These are phyloP conservation scores for Trypanosoma mega DNA, from an alignment of 208 protist genomes.

Conservation along the genomic window DNA sequence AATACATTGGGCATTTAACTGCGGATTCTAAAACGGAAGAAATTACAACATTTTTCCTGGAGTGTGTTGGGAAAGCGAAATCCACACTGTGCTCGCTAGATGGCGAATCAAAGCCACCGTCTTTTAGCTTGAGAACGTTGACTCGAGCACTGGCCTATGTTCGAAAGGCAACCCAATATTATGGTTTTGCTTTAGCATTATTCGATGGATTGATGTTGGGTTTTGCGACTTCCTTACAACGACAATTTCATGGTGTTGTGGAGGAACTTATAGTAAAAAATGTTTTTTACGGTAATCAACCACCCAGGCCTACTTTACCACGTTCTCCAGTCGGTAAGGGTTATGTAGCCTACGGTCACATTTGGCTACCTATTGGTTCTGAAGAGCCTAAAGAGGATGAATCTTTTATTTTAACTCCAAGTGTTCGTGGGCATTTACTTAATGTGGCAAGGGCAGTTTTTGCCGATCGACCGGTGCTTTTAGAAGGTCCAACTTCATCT, in stretches of 20 bases:
- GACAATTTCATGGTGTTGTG: conserved; percentile 81
- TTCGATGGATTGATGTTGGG: conserved; percentile 96
- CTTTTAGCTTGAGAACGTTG: conserved; percentile 98
- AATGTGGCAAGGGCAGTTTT: conserved; percentile 95
- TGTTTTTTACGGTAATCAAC: conserved; percentile 79
- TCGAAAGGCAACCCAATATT: conserved; percentile 79
- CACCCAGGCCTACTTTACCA: conserved; percentile 55
- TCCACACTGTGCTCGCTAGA: conserved; percentile 91
- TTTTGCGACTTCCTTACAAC: conserved; percentile 96
- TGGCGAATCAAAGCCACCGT: conserved; percentile 91
- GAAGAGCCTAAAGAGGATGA: conserved; percentile 48
- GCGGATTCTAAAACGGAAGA: conserved; percentile 83
- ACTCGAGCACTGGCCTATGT: conserved; percentile 96
- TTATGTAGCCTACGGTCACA: conserved; percentile 93
- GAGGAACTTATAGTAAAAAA: conserved; percentile 89
- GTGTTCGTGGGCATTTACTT: conserved; percentile 92
- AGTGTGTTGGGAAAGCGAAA: conserved; percentile 81
- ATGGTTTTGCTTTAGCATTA: conserved; percentile 95
- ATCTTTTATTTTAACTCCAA: conserved; percentile 96
- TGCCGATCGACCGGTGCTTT: conserved; percentile 96
- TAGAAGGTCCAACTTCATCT: conserved; percentile 98
- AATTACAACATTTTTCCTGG: conserved; percentile 96
- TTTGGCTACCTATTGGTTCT: conserved; percentile 91
- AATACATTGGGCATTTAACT: conserved; percentile 86
- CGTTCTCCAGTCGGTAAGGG: conserved; percentile 29